Base-by-base conservation (phyloP, 331 rosid genomes). In the Rhamnella rubrinervis region DNA sequence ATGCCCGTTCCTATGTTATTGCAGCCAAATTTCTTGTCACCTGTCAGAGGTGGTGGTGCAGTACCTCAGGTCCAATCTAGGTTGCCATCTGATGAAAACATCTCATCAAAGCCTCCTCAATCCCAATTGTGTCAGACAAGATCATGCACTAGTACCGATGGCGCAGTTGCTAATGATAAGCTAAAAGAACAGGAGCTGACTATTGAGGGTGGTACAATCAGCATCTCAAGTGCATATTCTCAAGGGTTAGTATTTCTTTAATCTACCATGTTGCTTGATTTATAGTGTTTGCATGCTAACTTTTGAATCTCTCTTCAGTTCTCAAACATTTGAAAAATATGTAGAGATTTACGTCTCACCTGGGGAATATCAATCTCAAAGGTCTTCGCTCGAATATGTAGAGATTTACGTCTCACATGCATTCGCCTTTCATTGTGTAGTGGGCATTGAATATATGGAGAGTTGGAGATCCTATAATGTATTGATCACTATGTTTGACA, bases 171-270 rank as follows among this genome's bases (percentile, higher is more conserved):
- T 51, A 70, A 61, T 79, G 92, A 85, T 78, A 90, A 87, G 84
- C 84, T 81, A 37, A 93, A 88, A 83, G 88, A 85, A 81, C 90
- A 86, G 55, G 96, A 87, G 49, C 84, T 84, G 63, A 71, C 83
- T 4, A 78, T 89, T 77, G 96, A 95, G 83, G 92, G 91, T 40
- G 97, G 97, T 56, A 86, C 90, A 67, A 87, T 91, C 78, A 87
- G 88, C 91, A 81, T 95, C 81, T 91, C 98, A 56, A 89, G 90
- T 31, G 92, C 78, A 46, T 95, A 87, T 83, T 95, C 98, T 66
- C 87, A 89, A 82, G 93, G 96, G 98, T 91, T 74, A 86, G 98
- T 38, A 69, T 74, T 55, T 75, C 40, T 65, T 56, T 16, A 5
- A 19, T 35, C 65, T 44, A 15, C 18, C 56, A 20, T 53, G 37